phyloP scores from a whole-genome alignment of 2,329 filamentous ascomycete genomes.

The Rhynchosporium graminicola region DNA sequence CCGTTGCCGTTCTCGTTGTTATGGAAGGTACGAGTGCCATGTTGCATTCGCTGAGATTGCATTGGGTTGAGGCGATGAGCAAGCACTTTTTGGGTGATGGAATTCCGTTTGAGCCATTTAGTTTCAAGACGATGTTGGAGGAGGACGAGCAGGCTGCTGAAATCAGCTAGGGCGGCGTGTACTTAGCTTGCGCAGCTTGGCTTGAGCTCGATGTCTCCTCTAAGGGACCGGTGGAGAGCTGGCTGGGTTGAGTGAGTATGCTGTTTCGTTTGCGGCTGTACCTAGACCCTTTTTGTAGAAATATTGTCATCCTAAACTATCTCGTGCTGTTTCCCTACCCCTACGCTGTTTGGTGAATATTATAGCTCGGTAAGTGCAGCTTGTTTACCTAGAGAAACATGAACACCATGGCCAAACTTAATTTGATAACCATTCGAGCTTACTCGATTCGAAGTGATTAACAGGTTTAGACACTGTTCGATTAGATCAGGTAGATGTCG shows the following conservation, averaged over 20 bases:
- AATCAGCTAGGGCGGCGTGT: constrained; percentile 40
- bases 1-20: constrained; percentile 77
- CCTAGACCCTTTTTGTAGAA: neutral
- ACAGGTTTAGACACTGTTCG: neutral
- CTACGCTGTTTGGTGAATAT: no score
- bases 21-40: constrained; percentile 98
- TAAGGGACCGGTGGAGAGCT: neutral
- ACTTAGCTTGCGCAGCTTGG: neutral
- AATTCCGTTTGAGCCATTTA: constrained; percentile 84
- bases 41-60: constrained; percentile 86
- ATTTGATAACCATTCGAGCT: no score
- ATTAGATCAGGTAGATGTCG: neutral
- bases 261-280: neutral
- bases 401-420: no score
- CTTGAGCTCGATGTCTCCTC: neutral
- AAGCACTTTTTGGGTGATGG: constrained; percentile 95
- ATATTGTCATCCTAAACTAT: neutral
- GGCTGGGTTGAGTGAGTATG: neutral
- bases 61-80: constrained; percentile 97
- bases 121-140: constrained; percentile 80
- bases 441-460: no score
- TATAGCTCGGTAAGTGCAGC: no score
- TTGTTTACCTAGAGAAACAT: no score
- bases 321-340: no score
- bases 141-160: constrained; percentile 69